Base-by-base conservation (phyloP, 305 asterid genomes). In the Fraxinus xanthoxyloides region DNA sequence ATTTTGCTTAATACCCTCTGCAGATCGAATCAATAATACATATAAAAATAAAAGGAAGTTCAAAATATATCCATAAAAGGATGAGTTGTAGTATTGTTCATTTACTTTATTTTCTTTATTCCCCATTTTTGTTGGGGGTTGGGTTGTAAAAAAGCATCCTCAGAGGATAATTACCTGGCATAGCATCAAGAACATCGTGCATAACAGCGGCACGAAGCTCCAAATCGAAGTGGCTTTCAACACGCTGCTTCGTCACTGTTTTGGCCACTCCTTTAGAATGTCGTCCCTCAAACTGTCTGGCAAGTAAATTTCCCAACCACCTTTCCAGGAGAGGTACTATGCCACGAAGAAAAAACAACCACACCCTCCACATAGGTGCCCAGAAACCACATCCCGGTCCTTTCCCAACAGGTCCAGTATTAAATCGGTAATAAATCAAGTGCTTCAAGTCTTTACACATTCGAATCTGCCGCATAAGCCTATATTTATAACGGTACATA, bases 311-410 rank as follows among this genome's bases (percentile, higher is more conserved):
- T 15, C 99, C 99, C 73, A 97, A 85, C 99, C 99, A 97, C 87
- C 99, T 88, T 88, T 97, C 99, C 84, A 97, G 84, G 63, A 97
- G 98, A 82, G 99, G 99, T 82, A 97, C 99, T 77, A 97, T 97
- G 23, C 99, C 98, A 84, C 99, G 98, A 51, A 97, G 99, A 77
- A 97, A 97, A 82, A 97, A 97, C 92, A 97, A 85, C 99, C 99
- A 97, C 40, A 97, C 99, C 84, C 99, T 93, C 99, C 99, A 94
- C 99, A 97, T 97, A 76, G 99, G 98, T 35, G 99, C 99, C 99
- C 99, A 97, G 85, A 96, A 91, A 78, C 99, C 99, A 94, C 99
- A 97, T n/a, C 99, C 99, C 76, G 99, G 99, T 54, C 99, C 99
- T 86, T 97, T 97, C 78, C 99, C 99, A 79, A 97, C 99, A 0